Conservation (phyloP, 2,329 filamentous ascomycete species). For the Curvularia spicifera region DNA sequence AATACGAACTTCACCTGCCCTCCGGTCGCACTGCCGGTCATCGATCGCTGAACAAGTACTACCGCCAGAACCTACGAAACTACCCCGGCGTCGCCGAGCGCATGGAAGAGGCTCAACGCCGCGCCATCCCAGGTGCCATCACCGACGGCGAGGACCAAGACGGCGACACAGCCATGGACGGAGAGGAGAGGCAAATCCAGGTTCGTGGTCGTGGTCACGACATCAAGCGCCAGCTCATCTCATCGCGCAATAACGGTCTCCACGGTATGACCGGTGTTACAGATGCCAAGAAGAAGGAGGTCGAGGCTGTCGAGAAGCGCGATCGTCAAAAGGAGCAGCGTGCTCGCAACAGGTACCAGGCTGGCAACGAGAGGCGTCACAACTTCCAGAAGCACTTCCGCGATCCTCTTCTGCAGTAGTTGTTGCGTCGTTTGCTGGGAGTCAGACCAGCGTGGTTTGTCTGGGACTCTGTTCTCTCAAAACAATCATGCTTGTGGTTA, state of each 20-base stretch:
- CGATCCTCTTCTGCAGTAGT: constrained; percentile 61
- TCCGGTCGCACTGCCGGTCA: constrained; percentile 90
- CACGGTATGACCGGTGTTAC: constrained; percentile 78
- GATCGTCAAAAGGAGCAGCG: constrained; percentile 70
- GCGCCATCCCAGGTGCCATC: constrained; percentile 52
- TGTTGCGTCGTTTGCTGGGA: constrained; percentile 3
- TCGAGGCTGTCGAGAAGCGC: constrained; percentile 70
- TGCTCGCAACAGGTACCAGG: constrained; percentile 65
- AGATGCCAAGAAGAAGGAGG: constrained; percentile 74
- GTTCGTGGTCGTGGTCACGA: constrained; percentile 46
- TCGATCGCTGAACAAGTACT: constrained; percentile 85
- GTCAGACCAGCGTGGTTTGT: neutral
- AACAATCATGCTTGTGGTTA: no score
- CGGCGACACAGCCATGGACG: constrained; percentile 41
- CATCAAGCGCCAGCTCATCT: constrained; percentile 51
- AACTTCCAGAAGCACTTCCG: constrained; percentile 82
- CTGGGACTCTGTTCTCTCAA: neutral
- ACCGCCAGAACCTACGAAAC: constrained; percentile 86
- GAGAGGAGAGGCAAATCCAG: constrained; percentile 24
- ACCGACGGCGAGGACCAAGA: constrained; percentile 58
- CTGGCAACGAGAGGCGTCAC: constrained; percentile 71
- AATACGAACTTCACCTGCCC: constrained; percentile 92
- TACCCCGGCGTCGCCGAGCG: constrained; percentile 82
- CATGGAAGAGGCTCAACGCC: constrained; percentile 64
- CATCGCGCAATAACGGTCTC: constrained; percentile 73